These are phyloP conservation scores for Aspergillus carbonarius DNA, from an alignment of 2,329 filamentous ascomycete genomes.

Conservation along the genomic window DNA sequence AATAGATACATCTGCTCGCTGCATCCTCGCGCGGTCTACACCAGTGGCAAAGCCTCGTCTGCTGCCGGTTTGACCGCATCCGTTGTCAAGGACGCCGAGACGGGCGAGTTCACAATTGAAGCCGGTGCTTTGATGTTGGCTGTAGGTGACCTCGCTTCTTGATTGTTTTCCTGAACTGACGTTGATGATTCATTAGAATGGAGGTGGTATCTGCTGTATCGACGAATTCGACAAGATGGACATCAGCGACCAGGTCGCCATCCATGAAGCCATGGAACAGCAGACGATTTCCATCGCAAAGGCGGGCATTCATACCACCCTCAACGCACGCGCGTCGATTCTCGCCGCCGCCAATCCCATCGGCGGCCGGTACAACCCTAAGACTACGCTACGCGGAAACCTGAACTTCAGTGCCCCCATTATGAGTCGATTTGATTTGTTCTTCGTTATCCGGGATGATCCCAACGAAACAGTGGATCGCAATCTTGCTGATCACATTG, in stretches of 20 bases:
- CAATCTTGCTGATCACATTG: constrained; percentile 90
- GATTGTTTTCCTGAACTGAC: not conserved
- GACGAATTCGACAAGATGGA: constrained; percentile 99
- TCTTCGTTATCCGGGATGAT: constrained; percentile 96
- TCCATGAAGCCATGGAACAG: constrained; percentile 99
- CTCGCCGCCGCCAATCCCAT: constrained; percentile 96
- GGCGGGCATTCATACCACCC: constrained; percentile 93
- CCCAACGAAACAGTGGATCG: constrained; percentile 91
- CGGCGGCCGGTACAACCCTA: constrained; percentile 90
- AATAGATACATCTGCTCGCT: constrained; percentile 84
- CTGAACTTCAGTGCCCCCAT: constrained; percentile 99
- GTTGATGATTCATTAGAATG: constrained; percentile 36
- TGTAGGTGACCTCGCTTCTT: constrained; percentile 35
- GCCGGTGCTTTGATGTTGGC: constrained; percentile 97
- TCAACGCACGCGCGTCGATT: constrained; percentile 93
- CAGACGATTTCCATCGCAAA: constrained; percentile 99
- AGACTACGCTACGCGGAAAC: constrained; percentile 87
- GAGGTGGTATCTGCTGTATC: constrained; percentile 96
- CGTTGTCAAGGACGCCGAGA: constrained; percentile 97
- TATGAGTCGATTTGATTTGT: constrained; percentile 98
- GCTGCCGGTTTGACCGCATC: constrained; percentile 96
- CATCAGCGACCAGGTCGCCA: constrained; percentile 92
- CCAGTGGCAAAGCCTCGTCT: constrained; percentile 94
- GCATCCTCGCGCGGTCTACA: constrained; percentile 95
- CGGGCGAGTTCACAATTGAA: constrained; percentile 97